Percentiles rank a stretch among this genome's conserved stretches.
phyloP scores from a whole-genome alignment of 257 asterid species.

The Nicotiana noctiflora region DNA sequence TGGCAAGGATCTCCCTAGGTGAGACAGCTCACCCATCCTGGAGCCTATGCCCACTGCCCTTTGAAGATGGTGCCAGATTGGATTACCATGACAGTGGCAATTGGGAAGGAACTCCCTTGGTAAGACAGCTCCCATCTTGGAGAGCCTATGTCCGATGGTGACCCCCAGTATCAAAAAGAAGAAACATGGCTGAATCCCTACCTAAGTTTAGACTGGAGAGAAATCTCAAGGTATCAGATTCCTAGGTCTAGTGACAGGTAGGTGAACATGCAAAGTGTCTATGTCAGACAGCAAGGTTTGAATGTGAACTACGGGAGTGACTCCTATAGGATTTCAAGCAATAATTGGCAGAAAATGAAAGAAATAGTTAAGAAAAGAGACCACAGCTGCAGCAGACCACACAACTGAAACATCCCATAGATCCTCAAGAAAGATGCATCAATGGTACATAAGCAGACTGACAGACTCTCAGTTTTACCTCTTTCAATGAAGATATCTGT shows the following conservation, averaged over 20 bases:
- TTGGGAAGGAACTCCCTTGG: background rate
- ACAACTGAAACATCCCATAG: background rate
- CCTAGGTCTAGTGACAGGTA: background rate
- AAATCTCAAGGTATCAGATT: background rate
- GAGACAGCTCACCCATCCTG: background rate
- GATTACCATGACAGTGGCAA: background rate
- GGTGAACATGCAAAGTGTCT: background rate
- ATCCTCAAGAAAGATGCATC: background rate
- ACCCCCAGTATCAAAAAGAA: background rate
- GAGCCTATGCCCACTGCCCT: background rate
- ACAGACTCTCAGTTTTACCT: conserved; percentile 37
- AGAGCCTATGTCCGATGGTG: background rate
- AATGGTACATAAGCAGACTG: background rate
- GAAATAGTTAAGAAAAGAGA: background rate
- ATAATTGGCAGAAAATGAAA: conserved; percentile 1
- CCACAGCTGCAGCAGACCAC: background rate
- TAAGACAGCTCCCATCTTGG: background rate
- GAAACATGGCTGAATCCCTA: background rate
- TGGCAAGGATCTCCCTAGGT: background rate
- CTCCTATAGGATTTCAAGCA: background rate
- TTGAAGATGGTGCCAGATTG: background rate
- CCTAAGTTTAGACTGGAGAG: background rate
- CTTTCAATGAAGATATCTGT: conserved; percentile 97
- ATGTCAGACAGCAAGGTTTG: conserved; percentile 3
- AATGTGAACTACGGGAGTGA: background rate